Conservation (phyloP, 1,284 basidiomycete species). For the Papiliotrema fonsecae region DNA sequence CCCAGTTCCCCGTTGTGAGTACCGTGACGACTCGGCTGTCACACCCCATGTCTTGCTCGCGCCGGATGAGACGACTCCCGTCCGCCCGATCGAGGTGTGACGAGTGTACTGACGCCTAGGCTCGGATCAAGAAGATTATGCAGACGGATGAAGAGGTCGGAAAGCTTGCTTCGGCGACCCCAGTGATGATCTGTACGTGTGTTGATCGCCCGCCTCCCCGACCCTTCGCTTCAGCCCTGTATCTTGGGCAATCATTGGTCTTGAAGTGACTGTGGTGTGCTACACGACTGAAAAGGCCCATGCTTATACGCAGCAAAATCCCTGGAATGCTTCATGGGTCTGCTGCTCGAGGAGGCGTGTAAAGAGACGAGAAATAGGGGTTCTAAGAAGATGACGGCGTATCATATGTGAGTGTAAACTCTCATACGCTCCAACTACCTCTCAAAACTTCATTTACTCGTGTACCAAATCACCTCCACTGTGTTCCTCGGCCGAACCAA, state of each 20-base stretch:
- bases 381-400: slow-evolving; percentile 84
- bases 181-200: slow-evolving; percentile 89
- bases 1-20: slow-evolving; percentile 6
- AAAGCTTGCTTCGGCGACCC: slow-evolving; percentile 95
- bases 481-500: slow-evolving; percentile 2
- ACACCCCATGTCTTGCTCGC: not conserved
- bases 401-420: too few species aligned
- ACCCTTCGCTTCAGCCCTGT: not conserved
- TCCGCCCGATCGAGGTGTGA: not conserved
- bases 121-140: slow-evolving; percentile 99
- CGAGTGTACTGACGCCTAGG: slow-evolving; percentile 51
- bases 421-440: too few species aligned
- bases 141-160: slow-evolving; percentile 99
- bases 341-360: slow-evolving; percentile 77
- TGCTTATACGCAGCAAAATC: slow-evolving; percentile 71
- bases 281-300: too few species aligned
- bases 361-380: slow-evolving; percentile 76
- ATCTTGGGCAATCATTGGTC: not conserved
- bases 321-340: slow-evolving; percentile 85
- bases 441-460: too few species aligned
- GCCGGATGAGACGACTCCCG: too few species aligned
- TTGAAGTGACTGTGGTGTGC: too few species aligned
- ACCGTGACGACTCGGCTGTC: not conserved
- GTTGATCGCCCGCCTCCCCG: not conserved
- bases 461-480: too few species aligned